Base-by-base conservation (phyloP, 331 rosid species). In the Rosa hybrid region DNA sequence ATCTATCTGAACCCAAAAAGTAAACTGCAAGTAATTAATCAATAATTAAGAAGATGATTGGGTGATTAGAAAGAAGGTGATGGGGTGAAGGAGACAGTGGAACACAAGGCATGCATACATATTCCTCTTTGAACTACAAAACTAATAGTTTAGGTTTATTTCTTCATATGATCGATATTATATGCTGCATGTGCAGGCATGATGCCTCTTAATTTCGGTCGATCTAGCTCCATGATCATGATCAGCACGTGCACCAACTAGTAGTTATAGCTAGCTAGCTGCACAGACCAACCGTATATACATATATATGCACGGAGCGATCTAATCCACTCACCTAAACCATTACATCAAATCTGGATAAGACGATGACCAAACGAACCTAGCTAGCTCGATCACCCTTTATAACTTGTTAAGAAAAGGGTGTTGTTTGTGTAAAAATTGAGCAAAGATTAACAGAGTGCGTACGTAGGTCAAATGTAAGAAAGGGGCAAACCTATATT, bases 231-330 rank as follows among this genome's bases (percentile, higher is more conserved):
- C 45, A 6, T 64, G 70, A 64, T 64, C 23, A 67, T 67, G 10
- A 67, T 67, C 49, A 38, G 72, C 72, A 67, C 72, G 38, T 67
- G 48, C 72, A 38, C 72, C 72, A 67, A 39, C 72, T 17, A 16
- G 48, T 16, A 23, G 48, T 67, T 38, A 38, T 65, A 13, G 68
- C 67, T 23, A 10, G 25, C 63, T 56, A 7, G 38, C 6, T 12
- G 65, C 34, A 56, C 63, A 56, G 68, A 3, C 68, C 68, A 62
- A 62, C 18, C 18, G 11, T 62, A 21, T 23, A 34, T 34, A 34
- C 39, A 30, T 30, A 2, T 30, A 30, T 30, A 30, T 64, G 42
- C 12, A 65, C 34, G 21, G 46, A 38, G 5, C 17, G 14, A 25
- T 65, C 71, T 30, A 65, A 16, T 65, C 46, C 71, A 38, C 71